These are phyloP conservation scores for Calonectria hawksworthii DNA, from an alignment of 2,329 filamentous ascomycete genomes.

Conservation along the genomic window DNA sequence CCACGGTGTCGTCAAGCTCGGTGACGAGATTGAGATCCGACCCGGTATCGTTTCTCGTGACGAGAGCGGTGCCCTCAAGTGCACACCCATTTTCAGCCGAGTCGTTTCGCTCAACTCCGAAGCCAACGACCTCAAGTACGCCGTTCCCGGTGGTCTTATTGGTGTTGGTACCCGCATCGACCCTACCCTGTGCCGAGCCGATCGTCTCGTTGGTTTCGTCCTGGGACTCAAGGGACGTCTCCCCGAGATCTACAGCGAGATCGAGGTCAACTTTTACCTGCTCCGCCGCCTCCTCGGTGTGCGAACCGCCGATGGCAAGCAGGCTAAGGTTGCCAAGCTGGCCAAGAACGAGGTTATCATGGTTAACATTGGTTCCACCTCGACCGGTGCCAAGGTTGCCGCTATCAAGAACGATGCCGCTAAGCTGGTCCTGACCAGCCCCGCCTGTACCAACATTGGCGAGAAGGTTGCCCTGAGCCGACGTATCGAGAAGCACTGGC, in stretches of 20 bases:
- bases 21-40: conserved; percentile 98
- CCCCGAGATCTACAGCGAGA: conserved; percentile 97
- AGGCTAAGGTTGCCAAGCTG: conserved; percentile 98
- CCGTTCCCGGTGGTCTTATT: conserved; percentile 96
- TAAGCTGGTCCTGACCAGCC: conserved; percentile 92
- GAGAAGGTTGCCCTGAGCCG: conserved; percentile 97
- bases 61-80: conserved; percentile 92
- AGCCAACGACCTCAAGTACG: conserved; percentile 98
- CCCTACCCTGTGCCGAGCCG: conserved; percentile 96
- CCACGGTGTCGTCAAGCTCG: conserved; percentile 95
- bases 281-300: conserved; percentile 95
- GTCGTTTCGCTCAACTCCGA: conserved; percentile 97
- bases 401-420: conserved; percentile 98
- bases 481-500: conserved; percentile 99
- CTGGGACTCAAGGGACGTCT: conserved; percentile 94
- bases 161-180: conserved; percentile 98
- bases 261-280: conserved; percentile 99
- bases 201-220: conserved; percentile 98
- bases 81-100: conserved; percentile 96
- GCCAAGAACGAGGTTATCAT: conserved; percentile 99
- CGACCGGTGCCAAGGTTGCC: conserved; percentile 96
- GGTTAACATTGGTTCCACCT: conserved; percentile 99
- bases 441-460: conserved; percentile 95
- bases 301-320: conserved; percentile 97
- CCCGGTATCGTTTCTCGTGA: conserved; percentile 99